Conservation (phyloP, 805 yeast species). For the Metschnikowia corniflorae region DNA sequence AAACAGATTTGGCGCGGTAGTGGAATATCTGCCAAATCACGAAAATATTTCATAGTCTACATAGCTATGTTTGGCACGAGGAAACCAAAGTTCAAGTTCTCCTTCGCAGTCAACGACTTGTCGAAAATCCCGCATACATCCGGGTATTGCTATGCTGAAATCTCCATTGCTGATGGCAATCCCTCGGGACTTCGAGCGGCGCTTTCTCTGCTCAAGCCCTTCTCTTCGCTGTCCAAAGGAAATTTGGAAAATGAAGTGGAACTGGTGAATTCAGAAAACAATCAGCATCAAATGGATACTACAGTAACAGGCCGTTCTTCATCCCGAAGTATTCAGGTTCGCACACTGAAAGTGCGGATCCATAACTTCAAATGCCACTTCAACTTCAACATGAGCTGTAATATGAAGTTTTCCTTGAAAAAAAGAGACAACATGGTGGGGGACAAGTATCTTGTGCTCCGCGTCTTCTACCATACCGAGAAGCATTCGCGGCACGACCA, state of each 20-base stretch:
- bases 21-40: too few species aligned
- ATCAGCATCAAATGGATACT: background rate
- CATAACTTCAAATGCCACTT: conserved; percentile 40
- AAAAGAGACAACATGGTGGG: conserved; percentile 36
- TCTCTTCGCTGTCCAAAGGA: conserved; percentile 9
- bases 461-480: conserved; percentile 32
- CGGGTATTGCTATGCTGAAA: conserved; percentile 63
- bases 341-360: conserved; percentile 31
- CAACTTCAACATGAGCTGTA: conserved; percentile 32
- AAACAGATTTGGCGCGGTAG: too few species aligned
- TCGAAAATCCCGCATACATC: conserved; percentile 80
- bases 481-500: conserved; percentile 20
- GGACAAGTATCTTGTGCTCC: conserved; percentile 40
- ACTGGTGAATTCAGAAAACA: background rate
- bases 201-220: conserved; percentile 14
- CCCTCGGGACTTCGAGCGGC: conserved; percentile 14
- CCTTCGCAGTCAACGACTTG: conserved; percentile 60
- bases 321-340: conserved; percentile 25
- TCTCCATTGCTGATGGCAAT: conserved; percentile 54
- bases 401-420: conserved; percentile 40
- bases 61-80: conserved; percentile 22
- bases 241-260: background rate
- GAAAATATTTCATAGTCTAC: too few species aligned
- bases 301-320: conserved; percentile 6
- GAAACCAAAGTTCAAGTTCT: conserved; percentile 61